A percentile compares a stretch with the other conserved stretches of the same genome.
Conservation (phyloP, 805 yeast genomes). For the Saccharomycopsis fermentans region DNA sequence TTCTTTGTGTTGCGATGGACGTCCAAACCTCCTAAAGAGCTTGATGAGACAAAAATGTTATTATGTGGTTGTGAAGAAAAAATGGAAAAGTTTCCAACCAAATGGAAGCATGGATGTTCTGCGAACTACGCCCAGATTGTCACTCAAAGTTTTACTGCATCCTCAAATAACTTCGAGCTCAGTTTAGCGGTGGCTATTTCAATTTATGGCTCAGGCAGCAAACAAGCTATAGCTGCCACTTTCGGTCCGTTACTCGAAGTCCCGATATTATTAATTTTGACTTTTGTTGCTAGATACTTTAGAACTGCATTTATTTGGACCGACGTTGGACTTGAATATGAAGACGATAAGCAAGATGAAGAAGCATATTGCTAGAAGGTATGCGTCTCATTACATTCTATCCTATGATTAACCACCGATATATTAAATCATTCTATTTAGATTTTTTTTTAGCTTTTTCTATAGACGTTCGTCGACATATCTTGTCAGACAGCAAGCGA, state of each 20-base stretch:
- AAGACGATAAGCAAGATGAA: background rate
- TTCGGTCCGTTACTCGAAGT: slow-evolving; percentile 53
- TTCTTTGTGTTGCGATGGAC: slow-evolving; percentile 29
- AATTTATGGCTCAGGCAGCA: slow-evolving; percentile 40
- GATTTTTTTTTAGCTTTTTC: too few species aligned
- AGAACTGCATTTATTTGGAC: slow-evolving; percentile 13
- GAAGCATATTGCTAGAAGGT: background rate
- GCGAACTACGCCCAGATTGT: slow-evolving; percentile 33
- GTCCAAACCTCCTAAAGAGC: slow-evolving; percentile 9
- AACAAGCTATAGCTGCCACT: slow-evolving; percentile 48
- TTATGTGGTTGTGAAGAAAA: slow-evolving; percentile 34
- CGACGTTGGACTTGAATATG: slow-evolving; percentile 17
- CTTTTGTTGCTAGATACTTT: slow-evolving; percentile 30
- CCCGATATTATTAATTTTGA: slow-evolving; percentile 35
- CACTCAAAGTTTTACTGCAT: slow-evolving; percentile 47
- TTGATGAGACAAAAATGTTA: slow-evolving; percentile 18
- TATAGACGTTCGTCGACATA: too few species aligned
- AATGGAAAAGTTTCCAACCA: slow-evolving; percentile 14
- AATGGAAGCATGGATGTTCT: slow-evolving; percentile 26
- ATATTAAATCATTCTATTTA: too few species aligned
- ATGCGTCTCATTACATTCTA: too few species aligned
- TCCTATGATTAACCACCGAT: too few species aligned
- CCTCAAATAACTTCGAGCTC: slow-evolving; percentile 49
- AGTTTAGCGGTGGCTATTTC: slow-evolving; percentile 46
- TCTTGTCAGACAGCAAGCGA: too few species aligned